Percentiles rank a stretch among this genome's conserved stretches.
These are phyloP conservation scores for Boletellus sp. DNA, from an alignment of 1,284 basidiomycete genomes.

Conservation along the genomic window DNA sequence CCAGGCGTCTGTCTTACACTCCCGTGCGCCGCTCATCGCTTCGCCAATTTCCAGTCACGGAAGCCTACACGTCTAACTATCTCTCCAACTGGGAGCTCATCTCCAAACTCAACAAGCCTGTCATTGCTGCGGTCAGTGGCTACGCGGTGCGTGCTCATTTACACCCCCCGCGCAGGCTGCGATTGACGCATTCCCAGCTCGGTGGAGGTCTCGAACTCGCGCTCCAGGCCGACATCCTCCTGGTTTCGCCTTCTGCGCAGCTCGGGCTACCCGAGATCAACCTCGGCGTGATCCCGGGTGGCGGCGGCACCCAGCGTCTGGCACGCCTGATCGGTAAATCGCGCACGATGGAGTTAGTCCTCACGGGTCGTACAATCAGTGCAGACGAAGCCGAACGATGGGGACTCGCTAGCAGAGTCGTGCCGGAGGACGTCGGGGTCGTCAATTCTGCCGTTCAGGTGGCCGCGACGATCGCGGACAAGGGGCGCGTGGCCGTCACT, in stretches of 20 bases:
- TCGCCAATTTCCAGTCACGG: constrained; percentile 52
- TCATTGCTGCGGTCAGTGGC: constrained; percentile 94
- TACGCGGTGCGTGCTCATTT: constrained; percentile 69
- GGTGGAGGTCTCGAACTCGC: constrained; percentile 97
- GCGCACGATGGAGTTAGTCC: constrained; percentile 91
- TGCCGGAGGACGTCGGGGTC: constrained; percentile 74
- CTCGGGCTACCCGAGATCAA: constrained; percentile 99
- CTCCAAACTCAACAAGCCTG: constrained; percentile 80
- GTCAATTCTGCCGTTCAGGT: constrained; percentile 87
- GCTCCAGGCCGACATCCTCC: constrained; percentile 95
- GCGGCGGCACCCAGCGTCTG: constrained; percentile 82
- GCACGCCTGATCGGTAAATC: constrained; percentile 89
- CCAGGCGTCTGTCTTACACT: neutral
- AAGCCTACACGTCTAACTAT: constrained; percentile 89
- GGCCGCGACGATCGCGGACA: constrained; percentile 78
- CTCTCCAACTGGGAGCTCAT: constrained; percentile 85
- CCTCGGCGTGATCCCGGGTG: constrained; percentile 93
- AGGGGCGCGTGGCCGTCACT: constrained; percentile 82
- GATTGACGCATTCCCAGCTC: constrained; percentile 48
- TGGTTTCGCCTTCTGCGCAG: constrained; percentile 88
- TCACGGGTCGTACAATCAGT: constrained; percentile 81
- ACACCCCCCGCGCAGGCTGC: neutral
- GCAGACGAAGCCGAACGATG: constrained; percentile 85
- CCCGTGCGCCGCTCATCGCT: neutral
- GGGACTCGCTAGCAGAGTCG: constrained; percentile 82